phyloP scores from a whole-genome alignment of 495 filamentous ascomycete species.

The Lasiosphaeriaceae sp. region DNA sequence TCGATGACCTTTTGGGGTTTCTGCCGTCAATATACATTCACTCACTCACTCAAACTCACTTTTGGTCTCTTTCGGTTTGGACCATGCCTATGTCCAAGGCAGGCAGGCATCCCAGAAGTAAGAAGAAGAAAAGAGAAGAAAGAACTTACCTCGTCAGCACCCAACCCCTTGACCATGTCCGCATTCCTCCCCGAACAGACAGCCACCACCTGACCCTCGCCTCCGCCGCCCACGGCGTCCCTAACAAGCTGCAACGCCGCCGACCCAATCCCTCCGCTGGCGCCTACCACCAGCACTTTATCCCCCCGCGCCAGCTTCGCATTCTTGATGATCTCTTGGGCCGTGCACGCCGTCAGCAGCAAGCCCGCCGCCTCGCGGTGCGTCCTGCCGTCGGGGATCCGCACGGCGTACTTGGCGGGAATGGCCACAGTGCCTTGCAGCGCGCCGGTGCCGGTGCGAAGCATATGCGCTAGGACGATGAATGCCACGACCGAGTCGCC shows the following conservation, averaged over 20 bases:
- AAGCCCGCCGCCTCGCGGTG: constrained; percentile 31
- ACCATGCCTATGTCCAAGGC: neutral
- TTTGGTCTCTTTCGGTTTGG: no score
- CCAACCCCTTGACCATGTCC: constrained; percentile 28
- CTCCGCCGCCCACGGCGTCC: constrained; percentile 19
- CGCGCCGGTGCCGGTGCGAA: constrained; percentile 27
- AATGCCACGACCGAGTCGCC: constrained; percentile 32
- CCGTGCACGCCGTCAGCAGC: constrained; percentile 31
- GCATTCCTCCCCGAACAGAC: constrained; percentile 34
- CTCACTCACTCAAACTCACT: no score
- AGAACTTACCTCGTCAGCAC: constrained; percentile 30
- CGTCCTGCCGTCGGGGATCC: constrained; percentile 16
- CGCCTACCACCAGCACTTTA: constrained; percentile 36
- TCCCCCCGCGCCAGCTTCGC: constrained; percentile 22
- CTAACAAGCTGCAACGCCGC: constrained; percentile 37
- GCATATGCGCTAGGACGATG: constrained; percentile 19
- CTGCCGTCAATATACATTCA: neutral
- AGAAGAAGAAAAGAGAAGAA: neutral
- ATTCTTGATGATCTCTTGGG: constrained; percentile 22
- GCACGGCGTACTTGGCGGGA: constrained; percentile 20
- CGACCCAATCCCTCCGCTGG: constrained; percentile 38
- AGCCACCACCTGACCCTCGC: constrained; percentile 33
- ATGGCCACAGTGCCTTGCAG: constrained; percentile 34
- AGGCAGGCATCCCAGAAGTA: neutral
- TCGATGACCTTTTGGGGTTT: constrained; percentile 16